These are phyloP conservation scores for Ecytonucleospora hepatopenaei DNA, from an alignment of 371 early-diverging fungal genomes.

Conservation along the genomic window DNA sequence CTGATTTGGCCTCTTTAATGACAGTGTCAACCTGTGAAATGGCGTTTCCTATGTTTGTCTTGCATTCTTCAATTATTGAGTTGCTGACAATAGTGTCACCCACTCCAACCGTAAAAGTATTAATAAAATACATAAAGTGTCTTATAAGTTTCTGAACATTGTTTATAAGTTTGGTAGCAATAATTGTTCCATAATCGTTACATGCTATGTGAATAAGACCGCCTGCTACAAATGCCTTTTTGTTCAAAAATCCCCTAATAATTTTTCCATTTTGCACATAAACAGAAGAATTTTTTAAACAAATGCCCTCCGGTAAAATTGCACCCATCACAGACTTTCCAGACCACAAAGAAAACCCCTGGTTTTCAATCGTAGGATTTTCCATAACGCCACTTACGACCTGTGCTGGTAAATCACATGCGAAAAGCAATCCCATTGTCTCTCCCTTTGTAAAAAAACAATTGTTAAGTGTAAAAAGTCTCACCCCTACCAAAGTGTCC, in stretches of 20 bases:
- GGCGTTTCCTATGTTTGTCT: constrained; percentile 59
- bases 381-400: constrained; percentile 65
- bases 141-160: constrained; percentile 84
- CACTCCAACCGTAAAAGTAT: constrained; percentile 88
- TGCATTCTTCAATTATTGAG: constrained; percentile 70
- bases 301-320: constrained; percentile 1
- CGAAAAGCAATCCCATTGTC: constrained; percentile 61
- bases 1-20: constrained; percentile 75
- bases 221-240: constrained; percentile 85
- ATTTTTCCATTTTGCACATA: constrained; percentile 81
- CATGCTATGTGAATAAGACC: constrained; percentile 86
- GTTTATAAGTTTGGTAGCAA: constrained; percentile 78
- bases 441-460: constrained; percentile 75
- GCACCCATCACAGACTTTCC: neutral
- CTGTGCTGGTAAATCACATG: neutral
- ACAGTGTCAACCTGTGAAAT: constrained; percentile 58
- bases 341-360: constrained; percentile 58
- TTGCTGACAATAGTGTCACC: constrained; percentile 91
- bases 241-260: constrained; percentile 83
- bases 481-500: constrained; percentile 93
- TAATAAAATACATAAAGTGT: constrained; percentile 73
- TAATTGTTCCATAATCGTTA: constrained; percentile 80
- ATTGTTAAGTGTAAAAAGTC: constrained; percentile 73
- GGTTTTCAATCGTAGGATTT: too few relatives aligned
- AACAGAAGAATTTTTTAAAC: constrained; percentile 58